Percentiles rank a stretch among this genome's conserved stretches.
Evolutionary conservation across 495 filamentous ascomycete species (phyloP).

Genomic region (Delitschia confertaspora): DNA sequence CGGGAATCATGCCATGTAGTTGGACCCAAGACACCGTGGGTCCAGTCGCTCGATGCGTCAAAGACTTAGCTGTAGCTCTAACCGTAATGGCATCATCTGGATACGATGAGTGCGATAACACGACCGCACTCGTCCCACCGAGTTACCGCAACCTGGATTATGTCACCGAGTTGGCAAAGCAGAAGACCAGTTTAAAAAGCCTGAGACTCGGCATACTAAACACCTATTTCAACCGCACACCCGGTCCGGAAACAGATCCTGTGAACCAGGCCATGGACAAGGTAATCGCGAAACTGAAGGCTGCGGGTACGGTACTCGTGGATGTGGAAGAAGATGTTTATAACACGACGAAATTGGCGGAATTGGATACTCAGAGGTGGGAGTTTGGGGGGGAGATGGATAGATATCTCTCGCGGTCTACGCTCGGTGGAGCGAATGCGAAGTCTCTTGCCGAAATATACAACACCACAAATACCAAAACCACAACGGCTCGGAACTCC

Average conservation of each 20-base stretch:
- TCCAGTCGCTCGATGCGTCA: conserved; percentile 47
- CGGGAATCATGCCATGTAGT: conserved; percentile 52
- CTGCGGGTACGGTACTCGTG: conserved; percentile 38
- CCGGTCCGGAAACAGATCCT: conserved; percentile 42
- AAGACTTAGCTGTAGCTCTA: conserved; percentile 47
- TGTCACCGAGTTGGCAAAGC: conserved; percentile 31
- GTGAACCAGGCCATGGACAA: conserved; percentile 43
- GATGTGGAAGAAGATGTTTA: conserved; percentile 44
- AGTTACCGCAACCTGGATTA: conserved; percentile 37
- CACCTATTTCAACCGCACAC: conserved; percentile 42
- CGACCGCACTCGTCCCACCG: conserved; percentile 36
- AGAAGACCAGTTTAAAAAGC: conserved; percentile 36
- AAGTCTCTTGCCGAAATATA: conserved; percentile 41
- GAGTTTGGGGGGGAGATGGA: conserved; percentile 49
- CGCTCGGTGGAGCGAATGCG: conserved; percentile 29
- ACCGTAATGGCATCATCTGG: conserved; percentile 49
- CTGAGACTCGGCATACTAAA: conserved; percentile 42
- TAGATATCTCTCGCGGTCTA: conserved; percentile 38
- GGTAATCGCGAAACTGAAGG: conserved; percentile 31
- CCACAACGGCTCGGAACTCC: conserved; percentile 2
- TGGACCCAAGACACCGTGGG: conserved; percentile 54
- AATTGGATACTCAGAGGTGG: conserved; percentile 48
- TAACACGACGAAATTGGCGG: conserved; percentile 40
- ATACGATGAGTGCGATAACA: conserved; percentile 40
- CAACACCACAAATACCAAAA: not conserved